Base-by-base conservation (phyloP, 1,284 basidiomycete species). In the Moesziomyces sp. region DNA sequence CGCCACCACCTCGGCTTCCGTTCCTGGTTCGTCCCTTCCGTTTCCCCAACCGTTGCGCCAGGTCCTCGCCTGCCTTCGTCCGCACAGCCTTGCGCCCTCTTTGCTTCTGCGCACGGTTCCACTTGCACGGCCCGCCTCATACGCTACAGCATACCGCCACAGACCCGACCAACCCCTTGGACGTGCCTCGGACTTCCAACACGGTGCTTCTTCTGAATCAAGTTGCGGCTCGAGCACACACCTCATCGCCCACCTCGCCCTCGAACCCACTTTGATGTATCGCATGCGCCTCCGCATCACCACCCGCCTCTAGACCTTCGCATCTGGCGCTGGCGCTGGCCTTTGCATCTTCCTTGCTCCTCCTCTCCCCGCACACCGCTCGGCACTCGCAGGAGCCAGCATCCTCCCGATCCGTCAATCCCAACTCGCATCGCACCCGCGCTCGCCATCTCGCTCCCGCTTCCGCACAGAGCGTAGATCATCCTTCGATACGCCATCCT, bases 311-410 rank as follows among this genome's bases (percentile, higher is more conserved):
- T 55, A 43, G 56, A 62, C 48, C 35, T 58, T 52, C 45, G 30
- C 51, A 54, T 50, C 21, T 38, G 65, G 65, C 65, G 59, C 59
- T 55, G 59, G 66, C 21, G 11, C 38, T 52, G 59, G 66, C 56
- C 59, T 30, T 33, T n/a, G 50, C 16, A 16, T 40, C 38, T 16
- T 18, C 16, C 6, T 28, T 28, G 6, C 60, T 46, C 35, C 44
- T n/a, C 21, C 24, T 23, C 50, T 13, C 24, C 10, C 33, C 26
- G 14, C 14, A 45, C 54, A 38, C 54, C 23, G 13, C 28, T 18
- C 18, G 35, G 47, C 23, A 18, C 28, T 18, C 18, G 35, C 35
- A 21, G 21, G 18, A 48, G 24, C 26, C 26, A 8, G 26, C 26
- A 28, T 28, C 8, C 3, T 28, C 28, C 4, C 9, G 24, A 44